Conservation (phyloP, 2,329 filamentous ascomycete species). For the Penicillium sp. region DNA sequence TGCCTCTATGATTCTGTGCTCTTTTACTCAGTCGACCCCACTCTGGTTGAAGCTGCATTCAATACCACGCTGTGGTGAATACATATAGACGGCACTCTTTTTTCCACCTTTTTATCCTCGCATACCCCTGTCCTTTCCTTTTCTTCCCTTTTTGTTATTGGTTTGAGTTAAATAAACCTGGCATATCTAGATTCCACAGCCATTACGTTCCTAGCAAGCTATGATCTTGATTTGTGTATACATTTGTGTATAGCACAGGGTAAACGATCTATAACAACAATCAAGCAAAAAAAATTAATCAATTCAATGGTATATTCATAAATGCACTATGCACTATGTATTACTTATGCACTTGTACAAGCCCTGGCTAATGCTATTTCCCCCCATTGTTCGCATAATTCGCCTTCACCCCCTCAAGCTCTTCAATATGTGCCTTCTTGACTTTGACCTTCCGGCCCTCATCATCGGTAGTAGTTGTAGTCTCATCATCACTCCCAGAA, state of each 20-base stretch:
- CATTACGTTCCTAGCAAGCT: not conserved
- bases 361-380: not conserved
- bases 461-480: constrained; percentile 22
- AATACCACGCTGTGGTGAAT: not conserved
- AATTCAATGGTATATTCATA: not conserved
- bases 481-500: constrained; percentile 62
- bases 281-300: not conserved
- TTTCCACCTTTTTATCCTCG: not conserved
- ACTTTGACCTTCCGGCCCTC: constrained; percentile 23
- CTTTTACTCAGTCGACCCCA: not conserved
- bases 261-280: not conserved
- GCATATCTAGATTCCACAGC: not conserved
- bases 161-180: not conserved
- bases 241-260: not conserved
- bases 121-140: not conserved
- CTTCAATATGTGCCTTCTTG: constrained; percentile 32
- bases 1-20: constrained; percentile 22
- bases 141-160: not conserved
- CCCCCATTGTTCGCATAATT: constrained; percentile 27
- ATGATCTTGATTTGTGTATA: not conserved
- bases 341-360: not conserved
- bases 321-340: not conserved
- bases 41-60: not conserved
- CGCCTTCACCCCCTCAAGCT: constrained; percentile 41
- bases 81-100: not conserved